Evolutionary conservation across 2,329 filamentous ascomycete genomes (phyloP), one percentile per base, ranked within the genome.

Genomic region (Pseudogymnoascus sp.): DNA sequence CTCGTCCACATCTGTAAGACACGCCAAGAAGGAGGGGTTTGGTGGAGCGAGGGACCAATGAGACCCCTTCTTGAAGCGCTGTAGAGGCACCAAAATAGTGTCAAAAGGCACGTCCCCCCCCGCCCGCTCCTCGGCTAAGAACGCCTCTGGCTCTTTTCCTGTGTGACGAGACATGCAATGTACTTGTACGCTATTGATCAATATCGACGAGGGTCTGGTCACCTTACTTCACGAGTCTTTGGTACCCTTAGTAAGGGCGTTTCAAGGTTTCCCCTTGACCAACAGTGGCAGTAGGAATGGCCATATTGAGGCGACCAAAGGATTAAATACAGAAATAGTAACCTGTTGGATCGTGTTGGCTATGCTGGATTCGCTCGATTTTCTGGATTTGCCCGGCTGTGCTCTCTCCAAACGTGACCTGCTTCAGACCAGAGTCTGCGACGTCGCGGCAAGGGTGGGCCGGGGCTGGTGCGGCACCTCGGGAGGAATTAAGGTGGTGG

Each of bases 371-470:
- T 31, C 10, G 47, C 23, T 11, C 14, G 38, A 42, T 42, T 18
- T 18, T 8, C 8, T 38, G 35, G 21, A 10, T 33, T 35, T 56
- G 50, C 50, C 50, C 8, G 47, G 14, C 47, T 56, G 31, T 56
- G 47, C 47, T 16, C 18, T 21, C 28, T 12, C 47, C 50, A 56
- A 56, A 56, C 50, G 50, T 56, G 50, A 56, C 50, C 50, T 56
- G 50, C 50, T 2, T 56, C 50, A 56, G 50, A 56, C 50, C 50
- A 16, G 14, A 56, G 10, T 56, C 50, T 56, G 50, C 50, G 28
- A 56, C 50, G 50, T 56, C 50, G 50, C 50, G 50, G 50, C 50
- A 56, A 56, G 50, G 50, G 50, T 56, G 50, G 50, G 50, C 16
- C 50, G 28, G 28, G 16, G 50, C 50, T 56, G 28, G 50, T 56